Percentiles rank a stretch among this genome's conserved stretches.
Conservation (phyloP, 1,284 basidiomycete genomes). For the Mycena sp. region DNA sequence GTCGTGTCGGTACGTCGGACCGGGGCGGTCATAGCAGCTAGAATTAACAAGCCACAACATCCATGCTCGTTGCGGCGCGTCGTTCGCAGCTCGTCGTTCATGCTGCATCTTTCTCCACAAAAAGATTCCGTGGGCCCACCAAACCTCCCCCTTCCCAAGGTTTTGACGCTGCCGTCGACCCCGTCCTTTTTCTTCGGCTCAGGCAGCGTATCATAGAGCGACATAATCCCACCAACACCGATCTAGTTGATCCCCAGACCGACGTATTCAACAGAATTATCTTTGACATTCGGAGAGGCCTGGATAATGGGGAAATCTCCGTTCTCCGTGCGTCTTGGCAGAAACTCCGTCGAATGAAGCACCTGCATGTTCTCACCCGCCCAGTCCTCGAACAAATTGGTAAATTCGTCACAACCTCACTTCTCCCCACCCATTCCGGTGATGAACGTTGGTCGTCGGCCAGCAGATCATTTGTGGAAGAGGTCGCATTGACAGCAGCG, state of each 20-base stretch:
- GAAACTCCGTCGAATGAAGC: conserved; percentile 14
- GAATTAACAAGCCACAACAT: background rate
- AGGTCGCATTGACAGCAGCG: conserved; percentile 58
- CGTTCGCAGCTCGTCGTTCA: conserved; percentile 1
- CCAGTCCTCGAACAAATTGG: conserved; percentile 15
- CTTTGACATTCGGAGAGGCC: conserved; percentile 10
- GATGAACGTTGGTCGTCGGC: conserved; percentile 36
- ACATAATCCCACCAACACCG: conserved; percentile 18
- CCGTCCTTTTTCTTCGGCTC: conserved; percentile 20
- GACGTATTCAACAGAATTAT: conserved; percentile 18
- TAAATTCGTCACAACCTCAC: conserved; percentile 5
- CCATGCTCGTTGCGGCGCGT: background rate
- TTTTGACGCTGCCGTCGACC: conserved; percentile 13
- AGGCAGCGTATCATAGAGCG: conserved; percentile 27
- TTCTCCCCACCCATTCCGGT: conserved; percentile 19
- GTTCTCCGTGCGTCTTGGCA: conserved; percentile 20
- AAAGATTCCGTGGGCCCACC: background rate
- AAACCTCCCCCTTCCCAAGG: background rate
- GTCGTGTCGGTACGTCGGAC: background rate
- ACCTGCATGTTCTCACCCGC: conserved; percentile 7
- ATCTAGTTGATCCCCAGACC: conserved; percentile 8
- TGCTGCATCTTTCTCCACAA: conserved; percentile 10
- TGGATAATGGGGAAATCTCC: conserved; percentile 5
- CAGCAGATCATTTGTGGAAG: conserved; percentile 47
- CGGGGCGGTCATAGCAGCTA: background rate